phyloP scores from a whole-genome alignment of 1,284 basidiomycete species.

The Rhodotorula glutinis region DNA sequence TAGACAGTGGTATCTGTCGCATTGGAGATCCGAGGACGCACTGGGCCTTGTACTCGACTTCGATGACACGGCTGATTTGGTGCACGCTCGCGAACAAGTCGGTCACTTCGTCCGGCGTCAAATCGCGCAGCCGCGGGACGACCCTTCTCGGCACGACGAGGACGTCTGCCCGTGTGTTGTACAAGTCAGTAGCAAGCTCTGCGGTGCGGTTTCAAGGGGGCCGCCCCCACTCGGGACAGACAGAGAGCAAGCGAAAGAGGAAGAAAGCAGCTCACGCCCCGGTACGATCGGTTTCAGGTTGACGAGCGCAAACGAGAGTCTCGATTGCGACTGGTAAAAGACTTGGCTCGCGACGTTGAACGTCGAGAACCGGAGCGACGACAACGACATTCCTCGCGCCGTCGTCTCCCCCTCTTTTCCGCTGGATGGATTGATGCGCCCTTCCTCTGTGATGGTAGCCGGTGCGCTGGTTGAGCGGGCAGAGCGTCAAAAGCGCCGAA shows the following conservation, averaged over 20 bases:
- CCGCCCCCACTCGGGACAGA: background rate
- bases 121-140: conserved; percentile 71
- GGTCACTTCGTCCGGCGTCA: conserved; percentile 65
- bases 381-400: background rate
- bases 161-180: conserved; percentile 63
- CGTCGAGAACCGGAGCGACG: conserved; percentile 37
- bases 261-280: conserved; percentile 72
- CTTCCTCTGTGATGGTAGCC: too few species aligned
- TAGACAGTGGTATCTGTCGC: too few species aligned
- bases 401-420: background rate
- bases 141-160: conserved; percentile 75
- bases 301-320: conserved; percentile 73
- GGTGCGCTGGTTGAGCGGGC: too few species aligned
- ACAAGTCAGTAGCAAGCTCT: too few species aligned
- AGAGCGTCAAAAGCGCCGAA: too few species aligned
- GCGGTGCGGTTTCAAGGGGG: too few species aligned
- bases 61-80: conserved; percentile 49
- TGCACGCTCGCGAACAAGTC: conserved; percentile 76
- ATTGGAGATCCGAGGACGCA: conserved; percentile 66
- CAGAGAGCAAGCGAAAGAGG: background rate
- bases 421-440: too few species aligned
- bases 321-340: conserved; percentile 67
- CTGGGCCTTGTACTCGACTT: conserved; percentile 49
- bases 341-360: conserved; percentile 49
- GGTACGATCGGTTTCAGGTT: conserved; percentile 90